Percentiles rank a stretch among this genome's conserved stretches.
phyloP scores from a whole-genome alignment of 2,329 filamentous ascomycete genomes.

The Cladobotryum protrusum region DNA sequence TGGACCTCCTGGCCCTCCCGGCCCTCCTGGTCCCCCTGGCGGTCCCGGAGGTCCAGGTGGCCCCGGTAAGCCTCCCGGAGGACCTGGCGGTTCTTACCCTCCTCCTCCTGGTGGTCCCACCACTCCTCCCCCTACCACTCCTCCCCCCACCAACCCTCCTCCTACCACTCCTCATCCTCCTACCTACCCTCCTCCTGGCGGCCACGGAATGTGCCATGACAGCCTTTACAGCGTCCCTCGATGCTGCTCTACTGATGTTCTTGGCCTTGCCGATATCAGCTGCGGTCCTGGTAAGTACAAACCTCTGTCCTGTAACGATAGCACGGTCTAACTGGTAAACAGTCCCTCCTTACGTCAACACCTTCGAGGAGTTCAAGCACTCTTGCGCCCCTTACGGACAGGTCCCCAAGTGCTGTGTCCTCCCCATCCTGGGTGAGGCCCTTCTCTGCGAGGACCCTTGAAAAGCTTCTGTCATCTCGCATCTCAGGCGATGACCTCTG shows the following conservation, averaged over 20 bases:
- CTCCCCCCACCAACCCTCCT: no score
- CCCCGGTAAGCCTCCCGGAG: no score
- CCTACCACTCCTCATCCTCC: no score
- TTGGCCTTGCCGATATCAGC: constrained; percentile 6
- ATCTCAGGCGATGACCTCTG: neutral
- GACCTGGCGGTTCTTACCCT: no score
- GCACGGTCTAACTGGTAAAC: no score
- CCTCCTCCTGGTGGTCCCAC: no score
- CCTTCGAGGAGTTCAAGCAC: constrained; percentile 2
- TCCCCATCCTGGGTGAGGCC: constrained; percentile 9
- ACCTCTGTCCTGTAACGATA: neutral
- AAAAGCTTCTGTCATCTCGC: neutral
- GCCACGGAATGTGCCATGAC: no score
- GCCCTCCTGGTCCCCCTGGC: no score
- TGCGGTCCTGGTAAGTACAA: constrained; percentile 10
- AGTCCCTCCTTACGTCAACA: neutral
- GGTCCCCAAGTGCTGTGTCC: constrained; percentile 8
- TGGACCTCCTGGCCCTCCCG: neutral
- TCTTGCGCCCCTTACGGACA: neutral
- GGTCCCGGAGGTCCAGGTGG: no score
- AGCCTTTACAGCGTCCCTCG: constrained; percentile 8
- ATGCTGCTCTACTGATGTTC: constrained; percentile 10
- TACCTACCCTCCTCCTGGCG: no score
- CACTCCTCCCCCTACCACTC: no score
- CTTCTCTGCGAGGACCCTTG: neutral